Percentiles rank a stretch among this genome's conserved stretches.
Conservation (phyloP, 768 basidiomycete genomes). For the Suillus subluteus region DNA sequence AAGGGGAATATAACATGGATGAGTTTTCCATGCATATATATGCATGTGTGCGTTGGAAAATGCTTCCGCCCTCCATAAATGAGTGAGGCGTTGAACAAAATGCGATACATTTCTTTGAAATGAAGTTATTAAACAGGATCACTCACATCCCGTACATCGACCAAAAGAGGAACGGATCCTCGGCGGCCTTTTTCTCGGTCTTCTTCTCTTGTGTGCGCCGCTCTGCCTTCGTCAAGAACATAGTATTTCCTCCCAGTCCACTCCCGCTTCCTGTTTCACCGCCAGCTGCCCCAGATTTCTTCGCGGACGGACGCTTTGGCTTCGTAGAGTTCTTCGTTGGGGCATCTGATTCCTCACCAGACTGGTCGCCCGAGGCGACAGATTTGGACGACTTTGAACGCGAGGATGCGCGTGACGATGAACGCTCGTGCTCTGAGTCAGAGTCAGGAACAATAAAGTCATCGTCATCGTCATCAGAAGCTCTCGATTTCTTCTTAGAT, state of each 20-base stretch:
- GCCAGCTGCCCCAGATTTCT: conserved; percentile 32
- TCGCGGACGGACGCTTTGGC: conserved; percentile 35
- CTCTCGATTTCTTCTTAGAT: conserved; percentile 39
- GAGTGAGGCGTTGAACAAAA: conserved; percentile 1
- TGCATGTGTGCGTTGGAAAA: background rate
- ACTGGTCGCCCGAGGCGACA: conserved; percentile 42
- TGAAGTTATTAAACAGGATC: background rate
- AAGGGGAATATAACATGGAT: background rate
- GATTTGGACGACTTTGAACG: conserved; percentile 37
- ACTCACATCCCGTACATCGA: conserved; percentile 71
- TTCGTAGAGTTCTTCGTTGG: conserved; percentile 40
- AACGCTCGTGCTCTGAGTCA: conserved; percentile 62
- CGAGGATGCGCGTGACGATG: conserved; percentile 57
- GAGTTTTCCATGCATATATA: background rate
- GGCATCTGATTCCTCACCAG: conserved; percentile 42
- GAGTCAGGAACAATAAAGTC: conserved; percentile 70
- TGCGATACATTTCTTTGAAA: background rate
- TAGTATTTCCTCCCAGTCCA: conserved; percentile 34
- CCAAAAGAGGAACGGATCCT: conserved; percentile 79
- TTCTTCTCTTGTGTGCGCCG: conserved; percentile 75
- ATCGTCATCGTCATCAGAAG: conserved; percentile 66
- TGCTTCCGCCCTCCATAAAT: background rate
- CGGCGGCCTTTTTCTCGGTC: conserved; percentile 77
- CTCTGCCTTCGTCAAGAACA: conserved; percentile 86
- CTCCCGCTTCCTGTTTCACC: conserved; percentile 28